Evolutionary conservation across 2,329 filamentous ascomycete species (phyloP).

Genomic region (Arthrobotrys musiformis): DNA sequence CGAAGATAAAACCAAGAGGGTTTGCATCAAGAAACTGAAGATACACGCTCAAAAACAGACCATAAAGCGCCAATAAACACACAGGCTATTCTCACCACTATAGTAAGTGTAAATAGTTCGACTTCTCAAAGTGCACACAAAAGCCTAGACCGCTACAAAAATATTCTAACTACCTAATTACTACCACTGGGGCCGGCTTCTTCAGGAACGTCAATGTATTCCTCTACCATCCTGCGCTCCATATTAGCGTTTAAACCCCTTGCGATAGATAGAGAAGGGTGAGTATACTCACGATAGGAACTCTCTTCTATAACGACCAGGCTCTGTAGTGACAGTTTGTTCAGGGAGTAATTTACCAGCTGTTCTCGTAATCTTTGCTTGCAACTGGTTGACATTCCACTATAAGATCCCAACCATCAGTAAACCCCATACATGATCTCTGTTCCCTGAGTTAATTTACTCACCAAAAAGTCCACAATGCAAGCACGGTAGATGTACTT

Average conservation of each 20-base stretch:
- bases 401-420: neutral
- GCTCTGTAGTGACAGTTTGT: slow-evolving; percentile 59
- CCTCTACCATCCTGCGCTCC: slow-evolving; percentile 57
- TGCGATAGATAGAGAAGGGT: neutral
- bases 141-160: neutral
- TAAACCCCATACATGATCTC: neutral
- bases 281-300: slow-evolving; percentile 57
- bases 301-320: slow-evolving; percentile 57
- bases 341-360: slow-evolving; percentile 58
- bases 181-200: slow-evolving; percentile 15
- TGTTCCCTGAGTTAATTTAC: neutral
- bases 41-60: neutral
- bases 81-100: too few relatives aligned
- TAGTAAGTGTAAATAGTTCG: too few relatives aligned
- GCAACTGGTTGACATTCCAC: slow-evolving; percentile 59
- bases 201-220: slow-evolving; percentile 57
- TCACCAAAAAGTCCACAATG: slow-evolving; percentile 58
- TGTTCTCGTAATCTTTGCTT: slow-evolving; percentile 57
- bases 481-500: slow-evolving; percentile 59
- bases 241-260: neutral
- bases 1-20: neutral
- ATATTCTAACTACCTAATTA: neutral
- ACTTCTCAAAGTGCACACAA: neutral
- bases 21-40: neutral
- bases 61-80: neutral